Evolutionary conservation across 1,284 basidiomycete genomes (phyloP), one percentile per base, ranked within the genome.

Genomic region (Tilletia walkeri): DNA sequence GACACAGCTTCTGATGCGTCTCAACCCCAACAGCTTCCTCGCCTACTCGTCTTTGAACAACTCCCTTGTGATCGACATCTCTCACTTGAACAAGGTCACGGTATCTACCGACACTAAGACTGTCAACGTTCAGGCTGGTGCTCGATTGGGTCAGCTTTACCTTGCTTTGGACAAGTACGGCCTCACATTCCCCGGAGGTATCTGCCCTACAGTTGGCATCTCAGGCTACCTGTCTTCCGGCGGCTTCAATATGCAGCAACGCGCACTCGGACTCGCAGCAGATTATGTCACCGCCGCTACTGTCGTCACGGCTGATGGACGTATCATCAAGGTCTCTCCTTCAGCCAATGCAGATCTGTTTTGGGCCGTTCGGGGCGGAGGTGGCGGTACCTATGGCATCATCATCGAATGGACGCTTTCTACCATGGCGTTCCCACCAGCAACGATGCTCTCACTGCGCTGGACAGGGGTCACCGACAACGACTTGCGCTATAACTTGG

Each of bases 301-400:
- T 1, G 73, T 82, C 36, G 80, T 80, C 4, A 68, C 75, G 2
- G 78, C 86, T 1, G 73, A 72, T 50, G 80, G 78, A 5, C 56
- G 70, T 2, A 74, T 78, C 20, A 41, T 76, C 24, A 71, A 39
- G 3, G 75, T 69, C 30, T 76, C 68, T 65, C 65, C 61, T 14
- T 59, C 56, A 7, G 59, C 7, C 2, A 65, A 72, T 30, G 10
- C 69, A 2, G 70, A 72, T 41, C 67, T 82, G 1, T 82, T 80
- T 68, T 82, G 79, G 79, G 80, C 78, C 4, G 50, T 70, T 4
- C 76, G 80, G 36, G 79, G 79, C 61, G 71, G 75, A 2, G 63
- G 66, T 5, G 72, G 54, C 39, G 65, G 67, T n/a, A 34, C 68
- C 20, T 70, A 39, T 47, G 72, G 73, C 36, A 56, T 74, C 12